Base-by-base conservation (phyloP, 345 rosid genomes). In the Citrus inodora region DNA sequence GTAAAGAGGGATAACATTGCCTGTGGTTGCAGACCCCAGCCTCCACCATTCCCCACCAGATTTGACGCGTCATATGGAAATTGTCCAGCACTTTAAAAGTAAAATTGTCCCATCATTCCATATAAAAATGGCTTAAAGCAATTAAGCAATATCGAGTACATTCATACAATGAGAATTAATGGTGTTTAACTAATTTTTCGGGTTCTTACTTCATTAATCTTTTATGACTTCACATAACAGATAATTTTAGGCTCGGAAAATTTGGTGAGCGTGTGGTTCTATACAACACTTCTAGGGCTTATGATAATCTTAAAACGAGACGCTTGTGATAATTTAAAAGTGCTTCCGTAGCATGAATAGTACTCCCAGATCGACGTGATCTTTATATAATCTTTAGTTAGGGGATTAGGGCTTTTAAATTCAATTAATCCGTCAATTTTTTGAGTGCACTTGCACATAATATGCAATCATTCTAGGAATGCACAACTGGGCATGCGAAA, bases 61-160 rank as follows among this genome's bases (percentile, higher is more conserved):
- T 77, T 83, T 85, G 85, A 87, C 86, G 76, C 33, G 59, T 77
- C 83, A 42, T n/a, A 14, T 79, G 25, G 25, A 58, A 46, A 37
- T 51, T 84, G 78, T 78, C 55, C 16, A 71, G 37, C 68, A 53
- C 55, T 38, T 14, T 7, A 24, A 28, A 68, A 64, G 62, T 79
- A 7, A 73, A 58, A 37, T 63, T 38, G 16, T 30, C 48, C 16
- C 21, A 67, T 37, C 21, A 30, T 33, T 37, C 66, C 66, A 53
- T 9, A 58, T 33, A 59, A 33, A 78, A 62, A 46, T 46, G 51
- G 51, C 51, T 46, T 46, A 46, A 46, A 11, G 5, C 51, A 46
- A 46, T 46, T 46, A 3, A 11, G 51, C 51, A 46, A 46, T 13
- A 13, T 4, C 51, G 51, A 19, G 6, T 53, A 1, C 9, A 63